Evolutionary conservation across 495 filamentous ascomycete species (phyloP).

Genomic region (Hamigera avellanea): DNA sequence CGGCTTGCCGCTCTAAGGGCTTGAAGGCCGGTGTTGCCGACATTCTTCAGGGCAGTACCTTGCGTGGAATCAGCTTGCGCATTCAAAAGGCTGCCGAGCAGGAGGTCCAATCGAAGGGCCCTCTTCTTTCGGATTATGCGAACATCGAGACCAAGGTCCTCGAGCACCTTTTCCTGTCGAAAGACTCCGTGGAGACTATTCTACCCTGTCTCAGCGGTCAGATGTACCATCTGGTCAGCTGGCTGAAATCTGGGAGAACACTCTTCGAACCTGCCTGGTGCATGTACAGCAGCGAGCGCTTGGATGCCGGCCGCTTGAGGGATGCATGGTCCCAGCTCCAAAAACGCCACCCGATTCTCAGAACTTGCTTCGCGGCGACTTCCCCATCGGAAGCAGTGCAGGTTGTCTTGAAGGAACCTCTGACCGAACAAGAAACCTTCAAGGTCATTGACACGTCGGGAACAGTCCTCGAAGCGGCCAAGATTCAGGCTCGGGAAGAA

Average conservation of each 20-base stretch:
- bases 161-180: conserved; percentile 16
- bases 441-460: conserved; percentile 8
- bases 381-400: conserved; percentile 19
- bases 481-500: conserved; percentile 11
- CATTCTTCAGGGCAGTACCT: conserved; percentile 51
- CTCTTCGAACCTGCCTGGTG: conserved; percentile 54
- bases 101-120: conserved; percentile 2
- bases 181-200: conserved; percentile 37
- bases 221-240: conserved; percentile 55
- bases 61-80: conserved; percentile 41
- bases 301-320: conserved; percentile 23
- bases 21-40: conserved; percentile 51
- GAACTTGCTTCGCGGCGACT: conserved; percentile 48
- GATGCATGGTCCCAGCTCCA: conserved; percentile 47
- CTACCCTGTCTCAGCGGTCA: conserved; percentile 61
- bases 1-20: conserved; percentile 48
- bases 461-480: conserved; percentile 6
- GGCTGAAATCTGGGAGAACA: conserved; percentile 49
- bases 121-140: conserved; percentile 10
- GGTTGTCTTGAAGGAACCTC: conserved; percentile 19
- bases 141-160: conserved; percentile 21
- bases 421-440: conserved; percentile 12
- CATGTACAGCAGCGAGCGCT: conserved; percentile 27
- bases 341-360: conserved; percentile 41
- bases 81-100: conserved; percentile 7